These are phyloP conservation scores for Neoscytalidium dimidiatum DNA, from an alignment of 2,329 filamentous ascomycete genomes.

Conservation along the genomic window DNA sequence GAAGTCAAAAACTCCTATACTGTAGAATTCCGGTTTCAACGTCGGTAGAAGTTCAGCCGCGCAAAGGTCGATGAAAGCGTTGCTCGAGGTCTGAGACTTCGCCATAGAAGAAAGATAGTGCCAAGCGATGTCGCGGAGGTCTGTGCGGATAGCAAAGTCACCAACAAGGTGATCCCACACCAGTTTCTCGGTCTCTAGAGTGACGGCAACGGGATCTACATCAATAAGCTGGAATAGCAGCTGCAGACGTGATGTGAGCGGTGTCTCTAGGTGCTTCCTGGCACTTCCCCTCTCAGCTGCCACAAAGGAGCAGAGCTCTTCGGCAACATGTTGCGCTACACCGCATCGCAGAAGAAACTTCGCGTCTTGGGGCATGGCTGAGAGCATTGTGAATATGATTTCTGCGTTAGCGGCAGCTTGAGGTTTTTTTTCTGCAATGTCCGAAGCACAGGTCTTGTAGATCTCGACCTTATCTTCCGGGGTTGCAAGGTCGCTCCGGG, in stretches of 20 bases:
- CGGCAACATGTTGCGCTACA: slow-evolving; percentile 34
- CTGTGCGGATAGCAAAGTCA: slow-evolving; percentile 57
- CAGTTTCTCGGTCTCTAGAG: slow-evolving; percentile 59
- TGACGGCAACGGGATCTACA: slow-evolving; percentile 63
- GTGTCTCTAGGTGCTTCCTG: slow-evolving; percentile 24
- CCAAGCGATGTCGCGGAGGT: slow-evolving; percentile 71
- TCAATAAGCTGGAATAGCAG: slow-evolving; percentile 61
- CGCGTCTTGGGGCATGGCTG: slow-evolving; percentile 20
- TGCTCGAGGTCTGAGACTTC: slow-evolving; percentile 33
- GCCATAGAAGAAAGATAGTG: slow-evolving; percentile 57
- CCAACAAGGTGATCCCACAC: slow-evolving; percentile 78
- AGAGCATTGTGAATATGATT: slow-evolving; percentile 43
- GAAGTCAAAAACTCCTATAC: slow-evolving; percentile 63
- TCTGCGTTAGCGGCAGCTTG: slow-evolving; percentile 74
- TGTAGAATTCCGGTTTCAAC: slow-evolving; percentile 61
- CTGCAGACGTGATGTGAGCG: slow-evolving; percentile 48
- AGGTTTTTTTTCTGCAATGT: slow-evolving; percentile 64
- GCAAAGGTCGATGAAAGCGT: slow-evolving; percentile 49
- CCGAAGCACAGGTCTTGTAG: slow-evolving; percentile 66
- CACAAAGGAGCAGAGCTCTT: slow-evolving; percentile 42
- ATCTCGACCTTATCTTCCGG: slow-evolving; percentile 62
- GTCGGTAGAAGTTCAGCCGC: slow-evolving; percentile 59
- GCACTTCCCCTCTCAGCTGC: slow-evolving; percentile 24
- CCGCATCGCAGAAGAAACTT: slow-evolving; percentile 31
- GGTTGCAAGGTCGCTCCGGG: slow-evolving; percentile 47